phyloP scores from a whole-genome alignment of 331 rosid genomes.

The Rosa hybrid region DNA sequence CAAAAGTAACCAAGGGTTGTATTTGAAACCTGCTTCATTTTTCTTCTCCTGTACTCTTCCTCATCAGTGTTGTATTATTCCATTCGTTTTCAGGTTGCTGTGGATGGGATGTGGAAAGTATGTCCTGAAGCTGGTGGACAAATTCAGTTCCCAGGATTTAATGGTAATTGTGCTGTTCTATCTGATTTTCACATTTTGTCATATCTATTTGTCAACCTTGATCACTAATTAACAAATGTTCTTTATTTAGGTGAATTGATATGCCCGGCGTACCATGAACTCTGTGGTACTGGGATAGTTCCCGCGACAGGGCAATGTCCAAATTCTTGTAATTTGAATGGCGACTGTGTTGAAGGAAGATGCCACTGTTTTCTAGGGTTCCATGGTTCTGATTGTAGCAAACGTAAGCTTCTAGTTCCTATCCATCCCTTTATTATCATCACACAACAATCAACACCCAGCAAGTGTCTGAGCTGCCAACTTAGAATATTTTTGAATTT shows the following conservation, averaged over 20 bases:
- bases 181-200: background rate
- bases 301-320: constrained; percentile 69
- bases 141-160: constrained; percentile 76
- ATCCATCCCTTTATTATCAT: constrained; percentile 11
- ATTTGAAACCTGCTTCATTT: constrained; percentile 4
- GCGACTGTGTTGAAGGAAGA: constrained; percentile 88
- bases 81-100: constrained; percentile 66
- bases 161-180: constrained; percentile 51
- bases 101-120: constrained; percentile 85
- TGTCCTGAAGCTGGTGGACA: constrained; percentile 92
- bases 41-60: background rate
- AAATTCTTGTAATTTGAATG: constrained; percentile 75
- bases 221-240: constrained; percentile 11
- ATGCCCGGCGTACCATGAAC: constrained; percentile 89
- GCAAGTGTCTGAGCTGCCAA: constrained; percentile 16
- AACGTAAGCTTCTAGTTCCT: constrained; percentile 61
- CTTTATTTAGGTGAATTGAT: constrained; percentile 64
- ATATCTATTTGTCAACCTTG: background rate
- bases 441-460: background rate
- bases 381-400: constrained; percentile 77
- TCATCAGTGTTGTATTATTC: background rate
- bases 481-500: constrained; percentile 3
- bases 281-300: constrained; percentile 58
- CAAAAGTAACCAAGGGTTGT: background rate
- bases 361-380: constrained; percentile 88